Conservation (phyloP, 2,329 filamentous ascomycete species). For the Mollisia scopiformis region DNA sequence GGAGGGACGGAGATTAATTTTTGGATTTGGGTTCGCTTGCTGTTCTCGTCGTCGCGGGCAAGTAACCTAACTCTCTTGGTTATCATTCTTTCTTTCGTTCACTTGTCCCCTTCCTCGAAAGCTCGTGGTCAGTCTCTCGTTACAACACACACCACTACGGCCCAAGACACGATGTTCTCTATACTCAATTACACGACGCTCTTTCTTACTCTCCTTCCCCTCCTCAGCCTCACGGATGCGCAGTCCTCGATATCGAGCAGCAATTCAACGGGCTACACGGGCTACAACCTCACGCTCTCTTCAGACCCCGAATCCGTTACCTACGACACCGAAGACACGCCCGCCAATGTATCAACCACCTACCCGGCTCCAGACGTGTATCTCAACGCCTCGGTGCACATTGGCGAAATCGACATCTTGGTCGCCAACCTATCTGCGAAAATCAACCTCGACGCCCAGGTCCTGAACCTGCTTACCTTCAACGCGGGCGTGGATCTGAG, state of each 20-base stretch:
- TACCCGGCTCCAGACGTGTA: conserved; percentile 58
- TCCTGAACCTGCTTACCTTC: conserved; percentile 60
- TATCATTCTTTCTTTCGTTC: too few relatives aligned
- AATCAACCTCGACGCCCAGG: conserved; percentile 61
- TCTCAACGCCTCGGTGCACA: conserved; percentile 60
- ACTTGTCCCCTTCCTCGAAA: too few relatives aligned
- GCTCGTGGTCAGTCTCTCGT: not conserved
- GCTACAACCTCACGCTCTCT: conserved; percentile 54
- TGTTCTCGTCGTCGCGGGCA: not conserved
- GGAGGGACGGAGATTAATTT: not conserved
- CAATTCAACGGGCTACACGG: conserved; percentile 50
- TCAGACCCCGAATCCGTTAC: conserved; percentile 54
- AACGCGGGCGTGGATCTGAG: conserved; percentile 62
- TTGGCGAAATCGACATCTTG: conserved; percentile 60
- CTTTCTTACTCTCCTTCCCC: not conserved
- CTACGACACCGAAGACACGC: conserved; percentile 57
- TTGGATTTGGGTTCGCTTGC: not conserved
- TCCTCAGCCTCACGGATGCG: conserved; percentile 14
- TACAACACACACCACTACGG: not conserved
- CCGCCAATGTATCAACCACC: conserved; percentile 45
- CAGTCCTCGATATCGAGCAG: conserved; percentile 4
- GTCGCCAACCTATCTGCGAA: conserved; percentile 64
- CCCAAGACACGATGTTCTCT: not conserved
- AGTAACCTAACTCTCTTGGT: too few relatives aligned
- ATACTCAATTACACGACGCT: not conserved